A percentile compares a stretch with the other conserved stretches of the same genome.
Conservation (phyloP, 257 asterid species). For the Fraxinus anomala region DNA sequence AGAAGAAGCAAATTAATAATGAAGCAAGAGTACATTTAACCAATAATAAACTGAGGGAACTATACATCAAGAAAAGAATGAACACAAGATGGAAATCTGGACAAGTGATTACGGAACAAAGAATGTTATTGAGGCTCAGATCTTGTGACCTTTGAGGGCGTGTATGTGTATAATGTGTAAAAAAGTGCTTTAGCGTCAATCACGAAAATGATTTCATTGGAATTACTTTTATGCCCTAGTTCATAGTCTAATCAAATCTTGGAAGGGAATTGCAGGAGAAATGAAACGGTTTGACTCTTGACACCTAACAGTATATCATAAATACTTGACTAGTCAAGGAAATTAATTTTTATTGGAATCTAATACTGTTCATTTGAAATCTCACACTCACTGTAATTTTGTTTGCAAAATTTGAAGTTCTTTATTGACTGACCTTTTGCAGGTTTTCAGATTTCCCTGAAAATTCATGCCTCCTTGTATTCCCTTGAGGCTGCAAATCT, state of each 20-base stretch:
- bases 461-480: constrained; percentile 6
- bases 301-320: neutral
- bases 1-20: constrained; percentile 25
- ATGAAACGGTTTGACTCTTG: constrained; percentile 20
- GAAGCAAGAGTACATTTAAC: neutral
- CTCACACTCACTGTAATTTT: neutral
- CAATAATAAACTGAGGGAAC: constrained; percentile 1
- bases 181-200: constrained; percentile 1
- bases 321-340: constrained; percentile 5
- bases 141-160: neutral
- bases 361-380: neutral
- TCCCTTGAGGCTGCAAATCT: constrained; percentile 26
- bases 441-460: constrained; percentile 19
- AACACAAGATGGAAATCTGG: neutral
- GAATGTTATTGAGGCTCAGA: neutral
- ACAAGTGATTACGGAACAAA: neutral
- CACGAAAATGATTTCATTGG: constrained; percentile 13
- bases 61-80: neutral
- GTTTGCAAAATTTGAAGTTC: neutral
- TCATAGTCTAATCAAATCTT: constrained; percentile 20
- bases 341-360: constrained; percentile 20
- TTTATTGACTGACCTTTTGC: constrained; percentile 30
- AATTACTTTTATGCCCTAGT: neutral
- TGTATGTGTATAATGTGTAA: neutral
- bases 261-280: constrained; percentile 16